Evolutionary conservation across 495 filamentous ascomycete species (phyloP).

Genomic region (Cenococcum geophilum): DNA sequence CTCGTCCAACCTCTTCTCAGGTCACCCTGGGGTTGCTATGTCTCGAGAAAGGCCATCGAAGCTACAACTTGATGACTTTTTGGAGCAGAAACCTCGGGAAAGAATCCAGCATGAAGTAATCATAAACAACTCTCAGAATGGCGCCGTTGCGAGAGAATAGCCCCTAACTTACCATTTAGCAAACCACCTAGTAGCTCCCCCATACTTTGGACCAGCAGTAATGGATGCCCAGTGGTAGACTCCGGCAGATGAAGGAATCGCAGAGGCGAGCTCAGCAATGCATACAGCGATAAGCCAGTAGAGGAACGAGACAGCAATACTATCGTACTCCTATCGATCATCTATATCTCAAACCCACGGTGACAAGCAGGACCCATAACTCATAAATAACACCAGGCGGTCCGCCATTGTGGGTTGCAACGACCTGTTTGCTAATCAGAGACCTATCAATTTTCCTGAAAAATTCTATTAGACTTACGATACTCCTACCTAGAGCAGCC

Average conservation of each 20-base stretch:
- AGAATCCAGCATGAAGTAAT: neutral
- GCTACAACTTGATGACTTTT: no score
- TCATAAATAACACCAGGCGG: conserved; percentile 54
- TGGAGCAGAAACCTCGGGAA: no score
- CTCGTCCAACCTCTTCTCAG: neutral
- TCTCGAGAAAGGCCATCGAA: no score
- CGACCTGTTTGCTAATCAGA: conserved; percentile 18
- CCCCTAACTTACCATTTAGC: conserved; percentile 48
- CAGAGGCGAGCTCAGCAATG: conserved; percentile 67
- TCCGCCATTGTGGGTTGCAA: conserved; percentile 48
- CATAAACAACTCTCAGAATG: neutral
- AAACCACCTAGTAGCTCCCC: conserved; percentile 66
- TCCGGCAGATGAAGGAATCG: conserved; percentile 72
- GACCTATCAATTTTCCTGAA: neutral
- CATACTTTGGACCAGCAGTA: conserved; percentile 62
- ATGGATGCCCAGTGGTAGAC: conserved; percentile 85
- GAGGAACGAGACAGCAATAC: conserved; percentile 53
- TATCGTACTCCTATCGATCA: conserved; percentile 39
- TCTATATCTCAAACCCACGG: conserved; percentile 37
- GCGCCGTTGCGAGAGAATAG: neutral
- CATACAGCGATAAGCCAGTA: conserved; percentile 46
- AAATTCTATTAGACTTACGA: conserved; percentile 32
- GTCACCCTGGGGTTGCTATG: no score
- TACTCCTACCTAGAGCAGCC: conserved; percentile 53
- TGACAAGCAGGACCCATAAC: conserved; percentile 39